Evolutionary conservation across 768 basidiomycete genomes (phyloP).

Genomic region (Chalciporus pseudorubinellus): DNA sequence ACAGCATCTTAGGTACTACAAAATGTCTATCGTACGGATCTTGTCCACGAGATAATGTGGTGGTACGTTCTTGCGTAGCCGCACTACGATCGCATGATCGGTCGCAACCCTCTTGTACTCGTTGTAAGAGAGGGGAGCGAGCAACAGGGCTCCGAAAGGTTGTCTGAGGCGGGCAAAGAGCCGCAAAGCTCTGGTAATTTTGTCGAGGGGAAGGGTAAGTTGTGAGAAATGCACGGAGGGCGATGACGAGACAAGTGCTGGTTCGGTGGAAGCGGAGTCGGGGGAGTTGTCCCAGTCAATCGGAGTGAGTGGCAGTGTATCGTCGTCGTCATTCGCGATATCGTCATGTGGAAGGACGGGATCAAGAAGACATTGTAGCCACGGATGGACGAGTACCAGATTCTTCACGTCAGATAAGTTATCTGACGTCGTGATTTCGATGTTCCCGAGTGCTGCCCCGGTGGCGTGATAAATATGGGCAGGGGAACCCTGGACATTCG

Average conservation of each 20-base stretch:
- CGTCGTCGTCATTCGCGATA: constrained; percentile 15
- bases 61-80: too few species aligned
- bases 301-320: neutral
- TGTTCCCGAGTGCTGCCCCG: constrained; percentile 4
- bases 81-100: too few species aligned
- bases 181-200: neutral
- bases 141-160: too few species aligned
- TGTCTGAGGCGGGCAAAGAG: too few species aligned
- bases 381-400: constrained; percentile 20
- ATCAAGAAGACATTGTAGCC: constrained; percentile 14
- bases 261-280: too few species aligned
- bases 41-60: too few species aligned
- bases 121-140: too few species aligned
- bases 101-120: too few species aligned
- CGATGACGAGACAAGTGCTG: constrained; percentile 1
- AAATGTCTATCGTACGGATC: too few species aligned
- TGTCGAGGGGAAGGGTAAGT: constrained; percentile 14
- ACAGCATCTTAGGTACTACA: too few species aligned
- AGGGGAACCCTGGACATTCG: neutral
- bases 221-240: neutral
- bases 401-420: constrained; percentile 4
- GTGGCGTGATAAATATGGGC: constrained; percentile 13
- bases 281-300: too few species aligned
- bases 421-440: constrained; percentile 14
- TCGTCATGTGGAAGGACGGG: constrained; percentile 19